Percentiles rank a stretch among this genome's conserved stretches.
These are phyloP conservation scores for Camelina sativa DNA, from an alignment of 345 rosid species.

Conservation along the genomic window DNA sequence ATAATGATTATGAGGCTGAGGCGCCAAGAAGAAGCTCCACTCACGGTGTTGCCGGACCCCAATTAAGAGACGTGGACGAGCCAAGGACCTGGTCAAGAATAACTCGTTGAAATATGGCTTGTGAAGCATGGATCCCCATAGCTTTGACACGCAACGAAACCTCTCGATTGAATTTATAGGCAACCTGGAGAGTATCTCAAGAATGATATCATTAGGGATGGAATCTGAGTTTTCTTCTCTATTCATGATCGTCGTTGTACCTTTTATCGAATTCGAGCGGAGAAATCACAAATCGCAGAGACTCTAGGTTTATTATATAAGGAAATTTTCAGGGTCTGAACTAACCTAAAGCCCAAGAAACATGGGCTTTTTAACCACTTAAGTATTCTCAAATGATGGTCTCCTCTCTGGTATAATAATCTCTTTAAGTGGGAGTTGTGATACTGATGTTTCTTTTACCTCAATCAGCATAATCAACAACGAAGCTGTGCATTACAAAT, in stretches of 20 bases:
- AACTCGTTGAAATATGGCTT: not conserved
- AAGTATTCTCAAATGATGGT: too few relatives aligned
- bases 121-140: not conserved
- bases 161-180: not conserved
- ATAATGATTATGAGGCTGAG: not conserved
- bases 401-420: too few relatives aligned
- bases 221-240: not conserved
- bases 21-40: not conserved
- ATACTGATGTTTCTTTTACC: too few relatives aligned
- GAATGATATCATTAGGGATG: not conserved
- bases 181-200: not conserved
- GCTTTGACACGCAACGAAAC: slow-evolving; percentile 14
- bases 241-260: not conserved
- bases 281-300: too few relatives aligned
- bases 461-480: too few relatives aligned
- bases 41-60: fast-evolving
- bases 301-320: too few relatives aligned
- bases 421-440: too few relatives aligned
- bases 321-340: too few relatives aligned
- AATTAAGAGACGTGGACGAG: slow-evolving; percentile 2
- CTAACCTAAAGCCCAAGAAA: too few relatives aligned
- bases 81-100: not conserved
- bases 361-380: too few relatives aligned
- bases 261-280: too few relatives aligned
- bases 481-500: too few relatives aligned